A percentile compares a stretch with the other conserved stretches of the same genome.
Conservation (phyloP, 2,329 filamentous ascomycete genomes). For the Pseudogymnoascus destructans region DNA sequence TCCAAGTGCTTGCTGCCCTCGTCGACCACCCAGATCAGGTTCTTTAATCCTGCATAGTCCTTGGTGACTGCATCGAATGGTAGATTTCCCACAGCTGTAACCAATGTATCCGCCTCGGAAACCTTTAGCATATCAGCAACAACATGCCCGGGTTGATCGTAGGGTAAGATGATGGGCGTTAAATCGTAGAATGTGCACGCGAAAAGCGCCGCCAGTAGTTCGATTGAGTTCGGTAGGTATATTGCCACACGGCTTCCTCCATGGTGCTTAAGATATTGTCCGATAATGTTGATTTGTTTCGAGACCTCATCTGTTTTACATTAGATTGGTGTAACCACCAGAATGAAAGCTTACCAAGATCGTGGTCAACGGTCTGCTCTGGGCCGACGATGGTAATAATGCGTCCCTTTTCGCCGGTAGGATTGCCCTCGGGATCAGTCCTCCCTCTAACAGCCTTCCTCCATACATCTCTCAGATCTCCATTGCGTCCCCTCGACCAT, state of each 20-base stretch:
- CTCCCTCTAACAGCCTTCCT: constrained; percentile 54
- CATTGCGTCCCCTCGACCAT: constrained; percentile 72
- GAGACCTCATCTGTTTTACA: constrained; percentile 51
- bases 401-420: constrained; percentile 48
- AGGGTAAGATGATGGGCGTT: constrained; percentile 73
- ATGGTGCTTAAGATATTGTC: constrained; percentile 59
- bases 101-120: constrained; percentile 64
- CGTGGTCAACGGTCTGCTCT: constrained; percentile 61
- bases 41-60: constrained; percentile 55
- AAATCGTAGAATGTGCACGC: constrained; percentile 76
- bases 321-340: constrained; percentile 13
- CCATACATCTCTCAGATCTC: constrained; percentile 89
- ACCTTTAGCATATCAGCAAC: constrained; percentile 60
- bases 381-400: constrained; percentile 70
- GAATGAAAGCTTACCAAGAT: constrained; percentile 35
- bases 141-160: constrained; percentile 56
- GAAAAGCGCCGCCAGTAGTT: constrained; percentile 71
- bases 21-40: constrained; percentile 87
- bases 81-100: constrained; percentile 77
- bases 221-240: constrained; percentile 85
- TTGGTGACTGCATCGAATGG: constrained; percentile 62
- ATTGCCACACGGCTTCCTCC: constrained; percentile 68
- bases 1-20: constrained; percentile 84
- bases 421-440: constrained; percentile 47
- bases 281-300: constrained; percentile 77